Conservation (phyloP, 371 early-diverging fungal genomes). For the Blastocladiella emersonii region DNA sequence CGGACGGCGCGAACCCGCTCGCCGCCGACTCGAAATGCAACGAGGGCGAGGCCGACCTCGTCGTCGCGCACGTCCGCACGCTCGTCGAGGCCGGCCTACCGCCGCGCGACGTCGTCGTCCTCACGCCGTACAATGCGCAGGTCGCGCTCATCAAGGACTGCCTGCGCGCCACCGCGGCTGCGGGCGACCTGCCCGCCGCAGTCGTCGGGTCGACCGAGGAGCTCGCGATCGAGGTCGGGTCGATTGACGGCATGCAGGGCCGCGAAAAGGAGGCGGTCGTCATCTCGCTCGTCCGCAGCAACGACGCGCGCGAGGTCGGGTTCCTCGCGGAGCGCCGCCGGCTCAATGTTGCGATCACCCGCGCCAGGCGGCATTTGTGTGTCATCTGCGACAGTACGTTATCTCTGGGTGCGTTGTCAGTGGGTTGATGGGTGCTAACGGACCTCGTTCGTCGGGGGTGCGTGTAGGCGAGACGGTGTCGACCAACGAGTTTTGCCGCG, state of each 20-base stretch:
- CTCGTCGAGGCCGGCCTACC: slow-evolving; percentile 50
- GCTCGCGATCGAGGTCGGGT: slow-evolving; percentile 57
- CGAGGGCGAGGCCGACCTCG: slow-evolving; percentile 55
- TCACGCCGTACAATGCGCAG: slow-evolving; percentile 76
- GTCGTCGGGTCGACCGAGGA: slow-evolving; percentile 21
- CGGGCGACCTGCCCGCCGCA: no score
- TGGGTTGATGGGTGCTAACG: no score
- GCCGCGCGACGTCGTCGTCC: slow-evolving; percentile 57
- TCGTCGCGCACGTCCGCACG: slow-evolving; percentile 37
- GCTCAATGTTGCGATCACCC: slow-evolving; percentile 86
- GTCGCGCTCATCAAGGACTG: slow-evolving; percentile 31
- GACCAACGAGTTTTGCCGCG: slow-evolving; percentile 17
- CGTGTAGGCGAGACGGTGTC: slow-evolving; percentile 9
- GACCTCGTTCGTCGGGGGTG: no score
- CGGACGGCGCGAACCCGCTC: not conserved
- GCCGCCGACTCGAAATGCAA: slow-evolving; percentile 28
- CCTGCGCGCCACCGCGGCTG: no score
- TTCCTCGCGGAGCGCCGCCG: slow-evolving; percentile 76
- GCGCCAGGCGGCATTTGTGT: slow-evolving; percentile 76
- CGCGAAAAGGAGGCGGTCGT: slow-evolving; percentile 87
- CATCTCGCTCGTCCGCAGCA: slow-evolving; percentile 73
- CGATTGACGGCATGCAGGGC: slow-evolving; percentile 95
- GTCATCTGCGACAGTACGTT: slow-evolving; percentile 70
- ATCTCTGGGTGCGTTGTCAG: no score
- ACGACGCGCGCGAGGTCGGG: slow-evolving; percentile 65